A percentile compares a stretch with the other conserved stretches of the same genome.
phyloP scores from a whole-genome alignment of 2,329 filamentous ascomycete species.

The Xylariaceae sp. region DNA sequence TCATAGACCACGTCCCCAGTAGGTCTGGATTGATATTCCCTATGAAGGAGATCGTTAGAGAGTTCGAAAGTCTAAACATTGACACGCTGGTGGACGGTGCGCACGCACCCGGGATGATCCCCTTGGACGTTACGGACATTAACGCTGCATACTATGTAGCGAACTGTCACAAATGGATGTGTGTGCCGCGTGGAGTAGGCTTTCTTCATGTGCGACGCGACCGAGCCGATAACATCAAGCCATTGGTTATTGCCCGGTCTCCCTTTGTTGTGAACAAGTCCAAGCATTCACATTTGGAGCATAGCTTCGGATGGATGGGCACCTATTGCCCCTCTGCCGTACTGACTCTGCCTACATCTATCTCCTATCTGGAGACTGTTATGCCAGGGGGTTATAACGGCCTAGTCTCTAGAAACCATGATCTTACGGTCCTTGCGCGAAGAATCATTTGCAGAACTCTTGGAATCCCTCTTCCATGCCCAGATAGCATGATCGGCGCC shows the following conservation, averaged over 20 bases:
- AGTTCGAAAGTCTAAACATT: slow-evolving; percentile 7
- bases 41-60: slow-evolving; percentile 17
- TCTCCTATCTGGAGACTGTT: slow-evolving; percentile 6
- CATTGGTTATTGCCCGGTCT: slow-evolving; percentile 17
- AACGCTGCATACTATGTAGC: slow-evolving; percentile 18
- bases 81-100: slow-evolving; percentile 22
- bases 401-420: slow-evolving; percentile 17
- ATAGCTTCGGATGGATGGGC: slow-evolving; percentile 19
- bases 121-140: slow-evolving; percentile 11
- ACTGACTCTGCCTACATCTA: slow-evolving; percentile 9
- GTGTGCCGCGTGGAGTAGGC: slow-evolving; percentile 18
- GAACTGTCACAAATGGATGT: slow-evolving; percentile 26
- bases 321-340: slow-evolving; percentile 14
- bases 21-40: slow-evolving; percentile 19
- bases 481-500: slow-evolving; percentile 16
- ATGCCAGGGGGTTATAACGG: slow-evolving; percentile 11
- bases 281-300: slow-evolving; percentile 12
- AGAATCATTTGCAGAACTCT: slow-evolving; percentile 10
- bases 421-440: slow-evolving; percentile 14
- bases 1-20: slow-evolving; percentile 21
- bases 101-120: slow-evolving; percentile 14
- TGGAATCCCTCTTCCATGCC: slow-evolving; percentile 13
- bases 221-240: neutral
- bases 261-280: slow-evolving; percentile 1
- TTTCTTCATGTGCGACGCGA: slow-evolving; percentile 19